A percentile compares a stretch with the other conserved stretches of the same genome.
phyloP scores from a whole-genome alignment of 352 stramenopile genomes.

The Globisporangium lucens region DNA sequence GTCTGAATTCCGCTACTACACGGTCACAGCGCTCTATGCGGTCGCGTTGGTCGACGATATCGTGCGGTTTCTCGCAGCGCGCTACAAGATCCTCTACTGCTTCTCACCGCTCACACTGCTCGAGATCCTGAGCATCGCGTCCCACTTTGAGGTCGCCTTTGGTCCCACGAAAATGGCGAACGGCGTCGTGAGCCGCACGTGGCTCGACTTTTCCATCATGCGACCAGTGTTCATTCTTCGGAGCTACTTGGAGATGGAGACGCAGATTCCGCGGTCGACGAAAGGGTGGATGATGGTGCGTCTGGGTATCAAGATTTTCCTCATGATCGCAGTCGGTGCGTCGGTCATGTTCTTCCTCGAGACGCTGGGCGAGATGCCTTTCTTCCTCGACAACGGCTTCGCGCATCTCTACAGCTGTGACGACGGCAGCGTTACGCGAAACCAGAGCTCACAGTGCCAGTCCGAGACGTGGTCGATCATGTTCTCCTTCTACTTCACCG shows the following conservation, averaged over 20 bases:
- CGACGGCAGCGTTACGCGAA: conserved; percentile 51
- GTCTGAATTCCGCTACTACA: conserved; percentile 58
- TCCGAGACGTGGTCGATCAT: conserved; percentile 84
- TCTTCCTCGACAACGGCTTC: conserved; percentile 77
- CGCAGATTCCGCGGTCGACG: conserved; percentile 58
- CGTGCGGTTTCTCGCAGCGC: conserved; percentile 75
- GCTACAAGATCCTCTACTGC: conserved; percentile 81
- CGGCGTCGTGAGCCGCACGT: conserved; percentile 61
- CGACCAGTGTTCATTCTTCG: conserved; percentile 74
- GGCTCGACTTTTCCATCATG: conserved; percentile 87
- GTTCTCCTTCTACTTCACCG: conserved; percentile 88
- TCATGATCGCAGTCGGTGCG: conserved; percentile 80
- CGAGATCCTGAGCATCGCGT: conserved; percentile 69
- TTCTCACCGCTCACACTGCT: conserved; percentile 73
- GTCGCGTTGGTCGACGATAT: conserved; percentile 59
- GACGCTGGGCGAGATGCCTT: conserved; percentile 80
- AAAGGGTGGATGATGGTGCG: conserved; percentile 83
- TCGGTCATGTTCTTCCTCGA: conserved; percentile 88
- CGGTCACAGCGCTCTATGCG: conserved; percentile 57
- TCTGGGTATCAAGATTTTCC: conserved; percentile 72
- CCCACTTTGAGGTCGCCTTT: conserved; percentile 74
- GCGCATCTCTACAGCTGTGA: conserved; percentile 77
- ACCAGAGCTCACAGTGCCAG: conserved; percentile 40
- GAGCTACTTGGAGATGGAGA: conserved; percentile 86
- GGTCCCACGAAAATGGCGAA: conserved; percentile 56